Base-by-base conservation (phyloP, 495 filamentous ascomycete species). In the Hypoxylon fuscum region DNA sequence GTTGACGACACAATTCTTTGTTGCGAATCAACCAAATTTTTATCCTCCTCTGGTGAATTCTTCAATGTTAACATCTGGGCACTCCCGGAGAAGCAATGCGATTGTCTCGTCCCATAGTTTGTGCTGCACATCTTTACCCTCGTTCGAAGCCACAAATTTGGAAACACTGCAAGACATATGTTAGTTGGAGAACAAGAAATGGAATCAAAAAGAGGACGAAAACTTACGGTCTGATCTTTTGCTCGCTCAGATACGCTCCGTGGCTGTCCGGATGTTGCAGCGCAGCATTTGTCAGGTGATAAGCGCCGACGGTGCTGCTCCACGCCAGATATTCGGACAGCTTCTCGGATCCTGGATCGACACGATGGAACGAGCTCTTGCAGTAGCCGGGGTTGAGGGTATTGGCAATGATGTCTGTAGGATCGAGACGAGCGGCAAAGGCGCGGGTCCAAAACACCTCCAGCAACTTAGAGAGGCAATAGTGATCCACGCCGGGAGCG, bases 351-450 rank as follows among this genome's bases (percentile, higher is more conserved):
- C 69, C 74, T 34, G 51, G 44, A 46, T 64, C 55, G 2, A 29
- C 75, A 1, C 83, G 74, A 0, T 55, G 62, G 1, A 86, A 66
- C 5, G 72, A 59, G 9, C 81, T 79, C 25, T 75, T 50, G 57
- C 79, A 83, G 22, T 76, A 66, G 0, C 82, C 83, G 0, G 84
- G 85, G 35, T 79, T 82, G 5, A 82, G 29, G 27, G 77, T 72
- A 56, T 84, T 85, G 51, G 87, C 61, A 12, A 85, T 74, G 8
- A 88, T 76, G 9, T 64, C 66, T 5, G 62, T 53, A 2, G 74
- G 63, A 21, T 69, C 62, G 6, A 75, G 32, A 4, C 67, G 69
- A 4, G 49, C 55, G 1, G 79, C 79, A 0, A 87, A 64, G 46
- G 78, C 76, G 7, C 79, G 78, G 10, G 81, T 72, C 12, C 76